Base-by-base conservation (phyloP, 192 early-diverging fungal genomes). In the Coemansia sp. region DNA sequence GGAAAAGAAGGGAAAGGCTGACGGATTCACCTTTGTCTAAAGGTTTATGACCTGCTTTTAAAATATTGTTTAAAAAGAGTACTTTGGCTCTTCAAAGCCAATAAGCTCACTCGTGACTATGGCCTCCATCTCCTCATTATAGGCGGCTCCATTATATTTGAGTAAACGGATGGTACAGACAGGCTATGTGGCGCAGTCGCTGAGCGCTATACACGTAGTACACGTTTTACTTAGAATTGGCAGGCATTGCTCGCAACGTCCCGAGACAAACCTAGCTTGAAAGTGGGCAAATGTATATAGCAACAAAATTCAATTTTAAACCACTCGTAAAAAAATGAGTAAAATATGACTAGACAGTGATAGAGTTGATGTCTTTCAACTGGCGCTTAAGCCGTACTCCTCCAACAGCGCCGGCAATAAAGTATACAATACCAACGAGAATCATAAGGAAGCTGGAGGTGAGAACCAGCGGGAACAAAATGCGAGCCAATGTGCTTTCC, bases 391-490 rank as follows among this genome's bases (percentile, higher is more conserved):
- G 63, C 35, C 62, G 60, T 21, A 56, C 70, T 5, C 79, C 79
- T 27, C 79, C 79, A 37, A 75, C 56, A 21, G 68, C 64, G 9
- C 79, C 79, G 33, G 61, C 70, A 19, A 73, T 54, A 81, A 76
- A 81, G 56, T 75, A 81, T 16, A 59, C 40, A 24, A 68, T 14
- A 5, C 79, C 74, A 27, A 70, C 45, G 0, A 65, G 21, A 41
- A 73, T 42, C 50, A 81, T 62, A 17, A 75, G 40, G 14, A 70
- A 63, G 33, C 73, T 69, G 10, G 64, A 72, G 7, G 56, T 29
- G n/a, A 81, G 9, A 9, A 73, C 70, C 33, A 73, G 29, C 6
- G 79, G 79, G 29, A 81, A 76, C 46, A 76, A 7, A 7, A 76
- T 31, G 2, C 46, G 40, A 0, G 79, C 66, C 48, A 81, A 70